Base-by-base conservation (phyloP, 129 eudicot genomes). In the Saussurea involucrata region DNA sequence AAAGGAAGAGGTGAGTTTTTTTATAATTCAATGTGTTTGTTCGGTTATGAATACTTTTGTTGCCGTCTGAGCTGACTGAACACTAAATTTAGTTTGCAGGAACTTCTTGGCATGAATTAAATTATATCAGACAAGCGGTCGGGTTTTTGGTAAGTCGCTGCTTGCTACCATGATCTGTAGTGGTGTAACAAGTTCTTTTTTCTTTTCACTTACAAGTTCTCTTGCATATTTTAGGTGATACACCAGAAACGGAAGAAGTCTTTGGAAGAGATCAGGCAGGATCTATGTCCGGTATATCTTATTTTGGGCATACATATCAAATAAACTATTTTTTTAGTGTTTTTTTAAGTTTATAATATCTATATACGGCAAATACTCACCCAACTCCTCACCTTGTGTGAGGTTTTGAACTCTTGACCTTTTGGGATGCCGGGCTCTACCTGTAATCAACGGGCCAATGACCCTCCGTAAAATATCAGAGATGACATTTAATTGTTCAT, bases 201-300 rank as follows among this genome's bases (percentile, higher is more conserved):
- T 72, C 67, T 28, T n/a, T 71, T 74, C 13, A 44, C 44, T 66
- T 58, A 20, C 28, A 9, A 63, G 33, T 66, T 66, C 29, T 63
- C 63, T 27, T 28, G 57, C 68, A 73, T 58, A 22, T 64, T 73
- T 44, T 42, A 95, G 99, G 99, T 95, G 32, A 95, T 95, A 82
- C 99, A 95, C 78, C 99, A 95, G 76, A 95, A 95, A 85, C 77
- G 99, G 72, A 95, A 87, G 71, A 95, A 95, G 88, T 92, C 99
- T 9, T 81, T 95, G 49, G 97, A 92, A 24, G 99, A 92, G 87
- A 95, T 95, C 33, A 95, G 88, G 82, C 92, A 95, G 77, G 99
- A 95, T 85, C 90, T 95, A 68, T 95, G 99, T 72, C 99, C 97
- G 92, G 99, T 95, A 92, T 72, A 53, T 69, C 55, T 71, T 76